phyloP scores from a whole-genome alignment of 140 eudicot species.

The Flaveria floridana region DNA sequence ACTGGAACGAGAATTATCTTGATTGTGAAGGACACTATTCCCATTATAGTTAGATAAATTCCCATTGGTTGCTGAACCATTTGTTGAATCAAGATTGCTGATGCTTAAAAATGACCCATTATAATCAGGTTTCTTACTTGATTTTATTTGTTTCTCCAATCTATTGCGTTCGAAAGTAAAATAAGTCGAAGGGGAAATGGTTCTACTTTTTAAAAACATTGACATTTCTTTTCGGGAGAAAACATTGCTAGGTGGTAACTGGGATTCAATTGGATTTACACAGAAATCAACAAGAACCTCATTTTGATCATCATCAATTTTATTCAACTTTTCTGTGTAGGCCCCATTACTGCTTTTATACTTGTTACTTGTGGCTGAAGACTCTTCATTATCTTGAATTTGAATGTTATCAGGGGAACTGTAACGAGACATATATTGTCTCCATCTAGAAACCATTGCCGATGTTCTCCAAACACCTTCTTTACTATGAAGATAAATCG shows the following conservation, averaged over 20 bases:
- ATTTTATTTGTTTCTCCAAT: conserved; percentile 40
- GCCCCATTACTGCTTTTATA: conserved; percentile 38
- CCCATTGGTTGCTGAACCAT: conserved; percentile 40
- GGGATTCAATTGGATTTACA: conserved; percentile 66
- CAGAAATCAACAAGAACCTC: conserved; percentile 28
- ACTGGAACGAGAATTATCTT: conserved; percentile 31
- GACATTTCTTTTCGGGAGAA: conserved; percentile 90
- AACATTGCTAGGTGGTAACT: conserved; percentile 71
- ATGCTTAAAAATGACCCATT: conserved; percentile 36
- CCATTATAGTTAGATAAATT: conserved; percentile 30
- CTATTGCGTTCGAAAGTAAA: conserved; percentile 55
- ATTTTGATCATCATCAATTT: conserved; percentile 24
- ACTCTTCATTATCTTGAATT: conserved; percentile 35
- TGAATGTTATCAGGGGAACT: conserved; percentile 22
- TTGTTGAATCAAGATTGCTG: conserved; percentile 30
- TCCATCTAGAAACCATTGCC: conserved; percentile 92
- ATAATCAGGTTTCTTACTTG: conserved; percentile 38
- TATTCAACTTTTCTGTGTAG: conserved; percentile 16
- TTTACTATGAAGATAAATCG: conserved; percentile 82
- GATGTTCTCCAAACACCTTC: conserved; percentile 93
- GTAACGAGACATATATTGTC: conserved; percentile 55
- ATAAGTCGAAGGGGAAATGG: conserved; percentile 60
- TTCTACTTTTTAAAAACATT: conserved; percentile 46
- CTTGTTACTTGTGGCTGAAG: conserved; percentile 29
- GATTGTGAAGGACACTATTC: conserved; percentile 27